A percentile compares a stretch with the other conserved stretches of the same genome.
Conservation (phyloP, 2,329 filamentous ascomycete species). For the Fusarium fujikuroi region DNA sequence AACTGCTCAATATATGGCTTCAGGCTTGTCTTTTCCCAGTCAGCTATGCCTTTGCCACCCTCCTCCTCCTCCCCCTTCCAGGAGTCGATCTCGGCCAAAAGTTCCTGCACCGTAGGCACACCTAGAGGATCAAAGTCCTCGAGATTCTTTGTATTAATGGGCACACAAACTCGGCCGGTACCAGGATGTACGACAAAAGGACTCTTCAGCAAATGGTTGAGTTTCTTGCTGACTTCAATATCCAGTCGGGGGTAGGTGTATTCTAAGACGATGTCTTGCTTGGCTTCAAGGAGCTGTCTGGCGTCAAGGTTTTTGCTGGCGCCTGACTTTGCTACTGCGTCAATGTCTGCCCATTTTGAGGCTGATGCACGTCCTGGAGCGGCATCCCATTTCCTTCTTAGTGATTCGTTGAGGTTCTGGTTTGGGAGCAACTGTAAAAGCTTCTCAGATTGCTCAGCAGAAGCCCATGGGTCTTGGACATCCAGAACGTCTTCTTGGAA, state of each 20-base stretch:
- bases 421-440: slow-evolving; percentile 89
- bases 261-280: slow-evolving; percentile 95
- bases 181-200: slow-evolving; percentile 97
- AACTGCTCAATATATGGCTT: slow-evolving; percentile 95
- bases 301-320: slow-evolving; percentile 77
- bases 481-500: slow-evolving; percentile 86
- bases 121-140: slow-evolving; percentile 87
- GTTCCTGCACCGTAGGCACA: slow-evolving; percentile 88
- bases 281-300: slow-evolving; percentile 82
- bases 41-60: slow-evolving; percentile 63
- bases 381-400: slow-evolving; percentile 92
- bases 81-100: slow-evolving; percentile 86
- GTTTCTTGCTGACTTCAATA: slow-evolving; percentile 96
- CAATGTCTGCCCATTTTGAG: slow-evolving; percentile 95
- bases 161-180: slow-evolving; percentile 93
- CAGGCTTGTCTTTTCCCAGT: slow-evolving; percentile 97
- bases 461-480: slow-evolving; percentile 86
- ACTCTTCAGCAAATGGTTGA: slow-evolving; percentile 97
- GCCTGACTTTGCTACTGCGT: slow-evolving; percentile 81
- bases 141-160: slow-evolving; percentile 79
- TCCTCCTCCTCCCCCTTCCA: slow-evolving; percentile 67
- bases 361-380: slow-evolving; percentile 79
- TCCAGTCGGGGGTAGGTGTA: slow-evolving; percentile 98
- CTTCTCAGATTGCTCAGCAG: slow-evolving; percentile 75
- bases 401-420: slow-evolving; percentile 76